Evolutionary conservation across 2,329 filamentous ascomycete genomes (phyloP).

Genomic region (Fusarium brachygibbosum): DNA sequence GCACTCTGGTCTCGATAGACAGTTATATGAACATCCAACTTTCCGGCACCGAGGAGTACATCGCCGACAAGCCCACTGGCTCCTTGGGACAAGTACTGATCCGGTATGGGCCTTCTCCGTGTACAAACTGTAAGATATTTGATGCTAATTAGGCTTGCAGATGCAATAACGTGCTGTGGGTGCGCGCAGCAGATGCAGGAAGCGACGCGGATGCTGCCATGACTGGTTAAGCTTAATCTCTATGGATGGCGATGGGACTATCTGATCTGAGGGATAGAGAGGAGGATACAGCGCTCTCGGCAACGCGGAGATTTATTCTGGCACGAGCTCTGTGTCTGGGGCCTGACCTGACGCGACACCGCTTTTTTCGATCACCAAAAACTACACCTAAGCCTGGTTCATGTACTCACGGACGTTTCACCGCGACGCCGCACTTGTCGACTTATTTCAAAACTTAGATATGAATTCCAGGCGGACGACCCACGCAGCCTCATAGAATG

Average conservation of each 20-base stretch:
- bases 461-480: slow-evolving; percentile 12
- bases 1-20: slow-evolving; percentile 90
- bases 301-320: slow-evolving; percentile 25
- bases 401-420: slow-evolving; percentile 19
- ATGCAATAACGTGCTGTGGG: slow-evolving; percentile 98
- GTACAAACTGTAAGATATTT: not conserved
- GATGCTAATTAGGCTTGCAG: slow-evolving; percentile 57
- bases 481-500: slow-evolving; percentile 2
- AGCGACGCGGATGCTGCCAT: slow-evolving; percentile 69
- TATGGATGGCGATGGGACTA: slow-evolving; percentile 8
- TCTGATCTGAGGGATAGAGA: slow-evolving; percentile 23
- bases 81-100: slow-evolving; percentile 92
- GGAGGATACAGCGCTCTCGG: slow-evolving; percentile 23
- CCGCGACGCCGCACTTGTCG: slow-evolving; percentile 6
- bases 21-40: slow-evolving; percentile 99
- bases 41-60: slow-evolving; percentile 89
- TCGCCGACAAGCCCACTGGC: slow-evolving; percentile 87
- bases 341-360: slow-evolving; percentile 22
- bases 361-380: slow-evolving; percentile 30
- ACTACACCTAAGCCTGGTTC: slow-evolving; percentile 20
- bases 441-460: slow-evolving; percentile 26
- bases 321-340: slow-evolving; percentile 15
- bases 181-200: slow-evolving; percentile 70
- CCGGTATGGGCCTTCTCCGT: slow-evolving; percentile 66
- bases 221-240: slow-evolving; percentile 62